Base-by-base conservation (phyloP, 345 rosid species). In the Salix viminalis region DNA sequence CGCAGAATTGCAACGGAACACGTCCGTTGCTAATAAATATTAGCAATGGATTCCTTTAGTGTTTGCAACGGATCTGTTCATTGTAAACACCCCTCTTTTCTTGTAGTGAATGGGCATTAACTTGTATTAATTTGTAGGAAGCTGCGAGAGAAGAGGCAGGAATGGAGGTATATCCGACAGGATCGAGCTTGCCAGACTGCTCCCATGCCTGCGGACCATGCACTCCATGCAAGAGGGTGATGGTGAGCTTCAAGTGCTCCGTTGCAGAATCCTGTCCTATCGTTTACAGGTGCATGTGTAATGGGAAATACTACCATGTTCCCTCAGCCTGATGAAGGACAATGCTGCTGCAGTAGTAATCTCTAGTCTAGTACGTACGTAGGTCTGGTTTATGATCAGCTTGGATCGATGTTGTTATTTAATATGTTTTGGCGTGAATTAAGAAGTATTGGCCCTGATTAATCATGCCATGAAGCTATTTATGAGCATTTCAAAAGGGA, bases 281-380 rank as follows among this genome's bases (percentile, higher is more conserved):
- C 48, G 79, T 79, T 48, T 75, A 79, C 36, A 69, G 75, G 39
- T 79, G 79, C 75, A 75, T 75, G 75, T 79, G 82, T 79, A 89
- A 86, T 79, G 97, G 98, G 69, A 91, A 87, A 85, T 92, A 81
- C 85, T 90, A 89, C 86, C 98, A 84, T 79, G 96, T 91, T 32
- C 97, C 97, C 72, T 88, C 93, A 75, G 76, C 78, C 37, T 34
- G 0, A 34, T 65, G 11, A 0, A 65, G 11, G 41, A 21, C 19
- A 16, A 7, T 65, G 15, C 16, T 30, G 14, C 16, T 46, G 16
- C 50, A 46, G 50, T 46, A 13, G 50, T 46, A 14, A 12, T 46
- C 50, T 46, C 50, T 46, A 46, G 50, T n/a, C n/a, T n/a, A n/a
- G n/a, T 26, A 26, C 26, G 26, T 13, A 65, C 44, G 37, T 10